Evolutionary conservation across 768 basidiomycete genomes (phyloP), one percentile per base, ranked within the genome.

Genomic region (Phlegmacium glaucopus): DNA sequence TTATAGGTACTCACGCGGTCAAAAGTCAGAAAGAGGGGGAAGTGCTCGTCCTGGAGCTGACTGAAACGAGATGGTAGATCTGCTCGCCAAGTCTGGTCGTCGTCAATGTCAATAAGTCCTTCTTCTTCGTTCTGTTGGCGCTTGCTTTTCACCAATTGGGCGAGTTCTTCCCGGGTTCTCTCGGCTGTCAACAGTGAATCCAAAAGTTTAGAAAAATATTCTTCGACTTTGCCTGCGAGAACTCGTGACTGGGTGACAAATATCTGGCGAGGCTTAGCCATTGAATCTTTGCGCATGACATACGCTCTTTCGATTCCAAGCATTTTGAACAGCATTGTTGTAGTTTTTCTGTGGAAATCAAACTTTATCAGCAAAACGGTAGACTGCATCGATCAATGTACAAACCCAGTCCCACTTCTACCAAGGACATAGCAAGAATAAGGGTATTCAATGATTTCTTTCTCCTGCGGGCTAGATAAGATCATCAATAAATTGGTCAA

Each of bases 301-400:
- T 75, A 82, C 2, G 77, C 70, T n/a, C 75, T 66, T 52, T 88
- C 82, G 6, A 86, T 78, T 1, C 77, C 75, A 2, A 87, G 69
- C 76, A 89, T 87, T 60, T 85, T 87, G 68, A 83, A 85, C 1
- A 89, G 66, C 75, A 89, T 86, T 0, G 85, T 83, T 0, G 87
- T 88, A 0, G 84, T 88, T 72, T 87, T 87, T 1, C 86, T 86
- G 53, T 25, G 53, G 39, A 17, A n/a, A n/a, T 28, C 10, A 12
- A 15, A 16, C 18, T 6, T 17, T 42, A 10, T 11, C 22, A 27
- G 27, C 30, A 3, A 1, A 8, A 17, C 30, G 38, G 9, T 4
- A 29, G 3, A 5, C 36, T 6, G 39, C 46, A 38, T 34, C 25
- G 39, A 22, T 22, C 5, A 22, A 22, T 22, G 4, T 0, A 45